These are phyloP conservation scores for Sorghum bicolor DNA, from an alignment of 176 grass and related monocot genomes.

Conservation along the genomic window DNA sequence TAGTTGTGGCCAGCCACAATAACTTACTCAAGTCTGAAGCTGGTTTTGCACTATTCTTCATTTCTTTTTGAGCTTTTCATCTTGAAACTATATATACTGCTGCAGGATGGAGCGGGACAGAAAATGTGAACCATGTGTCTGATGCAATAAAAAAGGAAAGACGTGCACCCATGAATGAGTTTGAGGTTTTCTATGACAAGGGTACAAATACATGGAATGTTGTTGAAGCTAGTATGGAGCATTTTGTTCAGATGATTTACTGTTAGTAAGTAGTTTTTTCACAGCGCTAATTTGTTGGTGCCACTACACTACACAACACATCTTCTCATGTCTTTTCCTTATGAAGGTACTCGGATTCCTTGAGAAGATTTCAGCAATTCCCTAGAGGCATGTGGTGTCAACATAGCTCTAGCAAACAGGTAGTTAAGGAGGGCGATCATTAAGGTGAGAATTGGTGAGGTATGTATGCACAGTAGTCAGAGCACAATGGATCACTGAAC, in stretches of 20 bases:
- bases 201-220: constrained; percentile 70
- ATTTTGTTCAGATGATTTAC: constrained; percentile 98
- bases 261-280: constrained; percentile 58
- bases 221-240: constrained; percentile 75
- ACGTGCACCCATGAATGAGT: constrained; percentile 81
- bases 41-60: constrained; percentile 3
- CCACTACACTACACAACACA: not conserved
- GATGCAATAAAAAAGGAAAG: constrained; percentile 84
- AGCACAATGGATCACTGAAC: not conserved
- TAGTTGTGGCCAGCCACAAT: not conserved
- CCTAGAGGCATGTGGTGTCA: constrained; percentile 86
- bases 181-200: constrained; percentile 82
- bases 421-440: constrained; percentile 95
- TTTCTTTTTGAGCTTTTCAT: constrained; percentile 1
- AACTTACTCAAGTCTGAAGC: not conserved
- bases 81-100: constrained; percentile 26
- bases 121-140: constrained; percentile 90
- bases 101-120: constrained; percentile 56
- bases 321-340: constrained; percentile 11
- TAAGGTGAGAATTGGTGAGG: constrained; percentile 74
- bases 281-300: not conserved
- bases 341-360: constrained; percentile 80
- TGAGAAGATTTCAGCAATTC: constrained; percentile 83
- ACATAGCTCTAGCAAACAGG: constrained; percentile 66
- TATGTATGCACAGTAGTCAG: constrained; percentile 32